phyloP scores from a whole-genome alignment of 2,329 filamentous ascomycete genomes.

The Xylogone sp. region DNA sequence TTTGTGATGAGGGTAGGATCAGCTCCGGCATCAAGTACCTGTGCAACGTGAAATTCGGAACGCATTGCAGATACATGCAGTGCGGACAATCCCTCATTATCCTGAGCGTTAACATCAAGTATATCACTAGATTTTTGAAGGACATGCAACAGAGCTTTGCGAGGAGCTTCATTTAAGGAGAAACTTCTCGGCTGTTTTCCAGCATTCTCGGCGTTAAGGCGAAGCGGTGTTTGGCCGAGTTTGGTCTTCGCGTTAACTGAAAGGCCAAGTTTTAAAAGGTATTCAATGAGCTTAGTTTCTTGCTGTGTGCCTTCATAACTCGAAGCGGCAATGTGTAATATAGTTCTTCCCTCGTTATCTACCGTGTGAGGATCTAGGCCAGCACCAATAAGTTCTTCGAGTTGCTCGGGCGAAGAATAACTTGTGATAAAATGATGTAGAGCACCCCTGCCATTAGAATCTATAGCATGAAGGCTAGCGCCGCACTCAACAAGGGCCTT shows the following conservation, averaged over 20 bases:
- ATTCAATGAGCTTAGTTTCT: conserved; percentile 1
- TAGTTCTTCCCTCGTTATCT: conserved; percentile 5
- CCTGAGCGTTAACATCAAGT: conserved; percentile 9
- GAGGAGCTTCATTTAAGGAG: conserved; percentile 1
- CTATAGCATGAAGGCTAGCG: background rate
- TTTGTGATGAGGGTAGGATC: conserved; percentile 26
- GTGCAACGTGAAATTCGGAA: conserved; percentile 18
- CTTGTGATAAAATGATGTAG: conserved; percentile 1
- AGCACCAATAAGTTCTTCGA: background rate
- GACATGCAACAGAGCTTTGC: background rate
- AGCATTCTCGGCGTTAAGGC: conserved; percentile 4
- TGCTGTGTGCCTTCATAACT: background rate
- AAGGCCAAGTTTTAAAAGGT: conserved; percentile 4
- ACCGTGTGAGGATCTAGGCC: conserved; percentile 3
- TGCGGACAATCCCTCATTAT: conserved; percentile 15
- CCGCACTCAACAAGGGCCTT: conserved; percentile 1
- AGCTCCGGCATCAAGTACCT: conserved; percentile 33
- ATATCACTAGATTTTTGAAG: conserved; percentile 6
- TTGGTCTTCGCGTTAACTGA: conserved; percentile 5
- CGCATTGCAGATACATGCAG: conserved; percentile 19
- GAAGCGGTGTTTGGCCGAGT: conserved; percentile 7
- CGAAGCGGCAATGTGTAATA: conserved; percentile 1
- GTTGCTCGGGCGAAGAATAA: background rate
- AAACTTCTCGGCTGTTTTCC: background rate
- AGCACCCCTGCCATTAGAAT: background rate